Conservation (phyloP, 352 stramenopile species). For the Elongisporangium prolatum region DNA sequence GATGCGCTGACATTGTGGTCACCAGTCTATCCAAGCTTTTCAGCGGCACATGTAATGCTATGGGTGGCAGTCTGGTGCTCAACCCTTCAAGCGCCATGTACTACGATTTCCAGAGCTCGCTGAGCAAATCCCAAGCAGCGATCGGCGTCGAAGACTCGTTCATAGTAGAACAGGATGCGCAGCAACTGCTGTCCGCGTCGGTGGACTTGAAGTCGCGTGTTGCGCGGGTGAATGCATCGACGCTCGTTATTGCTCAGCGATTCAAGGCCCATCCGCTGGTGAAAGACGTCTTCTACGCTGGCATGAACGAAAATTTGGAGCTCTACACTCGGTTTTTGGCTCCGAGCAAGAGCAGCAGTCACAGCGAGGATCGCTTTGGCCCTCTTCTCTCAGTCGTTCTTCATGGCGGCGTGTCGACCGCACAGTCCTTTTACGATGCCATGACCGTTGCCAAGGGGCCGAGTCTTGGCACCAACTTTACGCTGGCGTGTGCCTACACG, state of each 20-base stretch:
- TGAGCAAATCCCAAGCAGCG: background rate
- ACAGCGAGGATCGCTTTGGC: conserved; percentile 53
- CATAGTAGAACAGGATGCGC: conserved; percentile 52
- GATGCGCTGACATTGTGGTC: conserved; percentile 82
- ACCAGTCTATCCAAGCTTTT: conserved; percentile 94
- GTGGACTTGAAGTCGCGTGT: conserved; percentile 71
- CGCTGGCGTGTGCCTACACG: conserved; percentile 90
- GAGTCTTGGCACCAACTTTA: conserved; percentile 94
- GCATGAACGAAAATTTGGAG: conserved; percentile 34
- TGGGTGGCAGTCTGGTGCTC: conserved; percentile 87
- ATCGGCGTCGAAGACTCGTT: conserved; percentile 40
- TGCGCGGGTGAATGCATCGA: conserved; percentile 73
- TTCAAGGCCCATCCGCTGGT: conserved; percentile 74
- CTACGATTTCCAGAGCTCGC: conserved; percentile 22
- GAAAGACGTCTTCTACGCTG: conserved; percentile 86
- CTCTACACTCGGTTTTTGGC: conserved; percentile 63
- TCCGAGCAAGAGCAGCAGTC: conserved; percentile 2
- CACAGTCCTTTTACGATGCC: conserved; percentile 86
- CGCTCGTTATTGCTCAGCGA: conserved; percentile 61
- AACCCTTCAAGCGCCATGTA: conserved; percentile 62
- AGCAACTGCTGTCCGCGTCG: conserved; percentile 43
- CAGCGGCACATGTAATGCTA: conserved; percentile 87
- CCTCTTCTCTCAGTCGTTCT: conserved; percentile 88
- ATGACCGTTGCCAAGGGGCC: conserved; percentile 82
- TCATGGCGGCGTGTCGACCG: conserved; percentile 51